phyloP scores from a whole-genome alignment of 2,329 filamentous ascomycete genomes.

The Stagonosporopsis tanaceti region DNA sequence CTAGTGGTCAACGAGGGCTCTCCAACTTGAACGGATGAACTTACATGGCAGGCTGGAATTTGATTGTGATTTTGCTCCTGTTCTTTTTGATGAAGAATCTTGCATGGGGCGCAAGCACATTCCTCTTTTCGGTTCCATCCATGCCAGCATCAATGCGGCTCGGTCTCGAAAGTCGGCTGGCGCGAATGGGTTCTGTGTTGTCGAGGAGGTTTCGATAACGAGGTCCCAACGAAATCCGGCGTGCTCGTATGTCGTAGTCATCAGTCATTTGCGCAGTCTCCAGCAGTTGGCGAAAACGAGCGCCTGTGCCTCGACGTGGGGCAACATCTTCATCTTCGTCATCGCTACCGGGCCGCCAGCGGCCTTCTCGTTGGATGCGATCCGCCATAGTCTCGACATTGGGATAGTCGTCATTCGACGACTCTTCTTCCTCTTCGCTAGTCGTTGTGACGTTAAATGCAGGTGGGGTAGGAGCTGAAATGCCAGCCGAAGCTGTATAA shows the following conservation, averaged over 20 bases:
- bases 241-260: slow-evolving; percentile 41
- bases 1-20: neutral
- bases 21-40: slow-evolving; percentile 30
- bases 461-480: slow-evolving; percentile 49
- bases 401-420: slow-evolving; percentile 48
- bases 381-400: slow-evolving; percentile 51
- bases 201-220: slow-evolving; percentile 14
- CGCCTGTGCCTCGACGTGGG: slow-evolving; percentile 32
- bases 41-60: slow-evolving; percentile 79
- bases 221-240: slow-evolving; percentile 9
- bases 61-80: slow-evolving; percentile 85
- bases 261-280: slow-evolving; percentile 27
- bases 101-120: slow-evolving; percentile 74
- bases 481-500: slow-evolving; percentile 35
- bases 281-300: slow-evolving; percentile 34
- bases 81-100: slow-evolving; percentile 83
- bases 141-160: slow-evolving; percentile 43
- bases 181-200: slow-evolving; percentile 39
- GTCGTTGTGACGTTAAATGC: slow-evolving; percentile 52
- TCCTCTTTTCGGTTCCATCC: slow-evolving; percentile 24
- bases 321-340: slow-evolving; percentile 49
- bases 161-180: slow-evolving; percentile 37
- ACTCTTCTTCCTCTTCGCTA: slow-evolving; percentile 44
- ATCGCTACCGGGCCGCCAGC: slow-evolving; percentile 48
- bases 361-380: slow-evolving; percentile 49